Evolutionary conservation across 345 rosid species (phyloP).

Genomic region (Citrus cavaleriei): DNA sequence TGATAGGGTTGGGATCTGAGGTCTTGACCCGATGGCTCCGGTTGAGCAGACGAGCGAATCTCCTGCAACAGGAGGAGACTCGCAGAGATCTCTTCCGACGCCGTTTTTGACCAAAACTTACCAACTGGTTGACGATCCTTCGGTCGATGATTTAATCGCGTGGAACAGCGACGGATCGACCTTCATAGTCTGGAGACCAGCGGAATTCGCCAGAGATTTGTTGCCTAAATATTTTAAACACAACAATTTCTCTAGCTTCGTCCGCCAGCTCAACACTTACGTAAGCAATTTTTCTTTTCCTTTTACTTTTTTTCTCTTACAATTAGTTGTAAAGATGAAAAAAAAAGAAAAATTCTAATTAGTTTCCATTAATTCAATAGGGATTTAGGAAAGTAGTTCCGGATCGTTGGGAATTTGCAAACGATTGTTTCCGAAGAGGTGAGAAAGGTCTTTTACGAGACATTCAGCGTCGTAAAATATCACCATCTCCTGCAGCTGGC

Average conservation of each 20-base stretch:
- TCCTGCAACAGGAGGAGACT: constrained; percentile 45
- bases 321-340: not conserved
- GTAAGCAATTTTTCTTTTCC: constrained; percentile 34
- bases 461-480: constrained; percentile 82
- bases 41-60: constrained; percentile 68
- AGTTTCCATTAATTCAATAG: constrained; percentile 24
- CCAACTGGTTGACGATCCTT: constrained; percentile 79
- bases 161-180: constrained; percentile 92
- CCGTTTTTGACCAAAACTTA: constrained; percentile 87
- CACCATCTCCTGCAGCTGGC: constrained; percentile 19
- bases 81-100: constrained; percentile 81
- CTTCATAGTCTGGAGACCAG: constrained; percentile 91
- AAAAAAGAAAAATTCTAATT: not conserved
- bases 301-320: not conserved
- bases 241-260: constrained; percentile 92
- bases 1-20: constrained; percentile 31
- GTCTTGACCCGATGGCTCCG: constrained; percentile 42
- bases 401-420: constrained; percentile 94
- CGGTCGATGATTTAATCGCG: constrained; percentile 66
- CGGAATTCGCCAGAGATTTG: constrained; percentile 91
- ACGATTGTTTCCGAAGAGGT: constrained; percentile 73
- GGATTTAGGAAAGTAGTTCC: constrained; percentile 93
- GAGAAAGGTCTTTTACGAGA: constrained; percentile 74
- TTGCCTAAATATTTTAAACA: constrained; percentile 94
- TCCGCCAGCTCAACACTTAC: constrained; percentile 94